Conservation (phyloP, 2,329 filamentous ascomycete genomes). For the Xylariaceae sp. region DNA sequence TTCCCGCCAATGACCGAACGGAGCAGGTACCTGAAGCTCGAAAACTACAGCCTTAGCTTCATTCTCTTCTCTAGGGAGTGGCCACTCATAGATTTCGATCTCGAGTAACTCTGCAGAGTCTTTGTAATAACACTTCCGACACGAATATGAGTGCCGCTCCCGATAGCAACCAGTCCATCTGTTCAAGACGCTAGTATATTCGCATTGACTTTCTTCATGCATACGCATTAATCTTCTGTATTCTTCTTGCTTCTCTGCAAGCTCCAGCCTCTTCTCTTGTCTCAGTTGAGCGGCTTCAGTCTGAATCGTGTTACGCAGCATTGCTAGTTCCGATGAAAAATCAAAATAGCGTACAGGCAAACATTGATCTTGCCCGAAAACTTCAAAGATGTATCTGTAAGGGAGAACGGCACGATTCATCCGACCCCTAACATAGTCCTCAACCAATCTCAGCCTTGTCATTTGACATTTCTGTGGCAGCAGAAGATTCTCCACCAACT, state of each 20-base stretch:
- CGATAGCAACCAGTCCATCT: background rate
- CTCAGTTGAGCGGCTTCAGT: constrained; percentile 40
- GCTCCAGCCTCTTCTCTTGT: constrained; percentile 43
- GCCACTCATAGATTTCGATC: constrained; percentile 63
- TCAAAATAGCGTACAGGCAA: constrained; percentile 58
- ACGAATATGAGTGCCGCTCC: constrained; percentile 27
- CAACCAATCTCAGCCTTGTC: constrained; percentile 50
- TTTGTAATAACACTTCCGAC: constrained; percentile 45
- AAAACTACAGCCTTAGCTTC: constrained; percentile 56
- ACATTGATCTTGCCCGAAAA: constrained; percentile 42
- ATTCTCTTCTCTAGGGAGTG: constrained; percentile 46
- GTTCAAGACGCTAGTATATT: background rate
- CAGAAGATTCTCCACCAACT: constrained; percentile 51
- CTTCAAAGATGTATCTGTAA: constrained; percentile 45
- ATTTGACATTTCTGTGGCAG: constrained; percentile 53
- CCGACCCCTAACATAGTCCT: constrained; percentile 53
- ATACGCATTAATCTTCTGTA: constrained; percentile 39
- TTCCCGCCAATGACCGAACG: constrained; percentile 57
- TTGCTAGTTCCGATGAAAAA: constrained; percentile 48
- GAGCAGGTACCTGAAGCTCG: constrained; percentile 52
- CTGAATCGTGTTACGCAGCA: constrained; percentile 46
- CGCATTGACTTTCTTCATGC: constrained; percentile 13
- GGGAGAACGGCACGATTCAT: constrained; percentile 17
- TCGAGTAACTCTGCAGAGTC: constrained; percentile 44
- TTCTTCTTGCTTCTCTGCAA: constrained; percentile 33